Percentiles rank a stretch among this genome's conserved stretches.
These are phyloP conservation scores for Physcia stellaris DNA, from an alignment of 495 filamentous ascomycete genomes.

Conservation along the genomic window DNA sequence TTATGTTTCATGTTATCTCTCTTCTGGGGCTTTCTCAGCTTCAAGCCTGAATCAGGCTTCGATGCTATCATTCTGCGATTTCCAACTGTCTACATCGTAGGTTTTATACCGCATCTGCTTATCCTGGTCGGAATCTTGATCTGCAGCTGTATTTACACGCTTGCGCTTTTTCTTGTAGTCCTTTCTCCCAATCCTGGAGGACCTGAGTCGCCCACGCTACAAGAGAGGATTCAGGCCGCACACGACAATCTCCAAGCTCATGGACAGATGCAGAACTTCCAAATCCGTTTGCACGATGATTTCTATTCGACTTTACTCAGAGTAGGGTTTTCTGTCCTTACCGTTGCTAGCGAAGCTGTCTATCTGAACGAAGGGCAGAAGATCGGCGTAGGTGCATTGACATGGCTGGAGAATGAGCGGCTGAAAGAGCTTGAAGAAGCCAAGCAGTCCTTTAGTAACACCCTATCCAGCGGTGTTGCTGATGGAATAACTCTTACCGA, in stretches of 20 bases:
- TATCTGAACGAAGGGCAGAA: conserved; percentile 78
- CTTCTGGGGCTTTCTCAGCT: conserved; percentile 50
- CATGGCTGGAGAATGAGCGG: conserved; percentile 85
- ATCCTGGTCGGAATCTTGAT: conserved; percentile 63
- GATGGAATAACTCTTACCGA: conserved; percentile 10
- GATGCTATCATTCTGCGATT: conserved; percentile 50
- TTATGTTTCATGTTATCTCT: conserved; percentile 75
- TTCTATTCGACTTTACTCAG: conserved; percentile 86
- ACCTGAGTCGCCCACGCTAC: conserved; percentile 25
- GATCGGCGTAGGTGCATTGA: conserved; percentile 63
- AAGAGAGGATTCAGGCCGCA: conserved; percentile 45
- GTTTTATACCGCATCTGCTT: conserved; percentile 84
- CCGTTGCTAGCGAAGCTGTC: conserved; percentile 87
- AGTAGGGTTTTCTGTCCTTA: conserved; percentile 72
- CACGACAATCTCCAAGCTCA: conserved; percentile 88
- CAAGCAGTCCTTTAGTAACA: conserved; percentile 20
- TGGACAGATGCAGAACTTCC: conserved; percentile 63
- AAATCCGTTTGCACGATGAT: conserved; percentile 73
- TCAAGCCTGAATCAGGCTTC: conserved; percentile 25
- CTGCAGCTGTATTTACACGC: conserved; percentile 58
- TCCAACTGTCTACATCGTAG: conserved; percentile 87
- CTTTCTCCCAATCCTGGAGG: conserved; percentile 44
- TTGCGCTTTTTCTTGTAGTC: conserved; percentile 65
- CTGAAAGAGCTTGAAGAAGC: conserved; percentile 41
- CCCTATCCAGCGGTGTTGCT: conserved; percentile 36